phyloP scores from a whole-genome alignment of 306 rosid genomes.

The Luffa aegyptiaca region DNA sequence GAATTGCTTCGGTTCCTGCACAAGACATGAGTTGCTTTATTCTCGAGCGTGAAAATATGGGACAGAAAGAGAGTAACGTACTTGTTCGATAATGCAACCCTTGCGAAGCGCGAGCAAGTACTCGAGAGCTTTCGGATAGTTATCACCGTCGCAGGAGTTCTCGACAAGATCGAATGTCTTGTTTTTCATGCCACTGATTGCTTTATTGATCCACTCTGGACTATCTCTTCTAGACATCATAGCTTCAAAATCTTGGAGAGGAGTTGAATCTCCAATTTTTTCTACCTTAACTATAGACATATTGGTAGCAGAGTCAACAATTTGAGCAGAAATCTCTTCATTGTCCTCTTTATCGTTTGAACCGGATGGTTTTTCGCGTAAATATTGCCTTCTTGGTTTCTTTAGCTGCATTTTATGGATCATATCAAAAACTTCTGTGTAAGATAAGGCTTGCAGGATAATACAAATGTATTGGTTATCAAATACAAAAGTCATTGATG shows the following conservation, averaged over 20 bases:
- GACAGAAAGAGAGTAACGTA: conserved; percentile 18
- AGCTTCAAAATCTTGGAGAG: conserved; percentile 77
- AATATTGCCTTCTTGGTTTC: conserved; percentile 34
- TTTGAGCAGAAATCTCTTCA: conserved; percentile 29
- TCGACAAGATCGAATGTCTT: conserved; percentile 53
- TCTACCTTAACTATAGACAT: conserved; percentile 36
- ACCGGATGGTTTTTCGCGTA: conserved; percentile 28
- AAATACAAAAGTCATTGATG: too few species aligned
- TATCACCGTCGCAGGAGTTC: conserved; percentile 62
- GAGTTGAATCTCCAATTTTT: conserved; percentile 52
- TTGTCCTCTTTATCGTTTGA: conserved; percentile 27
- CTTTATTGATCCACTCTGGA: conserved; percentile 66
- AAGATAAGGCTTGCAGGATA: not conserved
- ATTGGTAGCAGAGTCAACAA: conserved; percentile 17
- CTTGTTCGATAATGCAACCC: conserved; percentile 82
- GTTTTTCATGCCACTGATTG: conserved; percentile 51
- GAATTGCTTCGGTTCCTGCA: conserved; percentile 86
- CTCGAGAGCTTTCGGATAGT: conserved; percentile 48
- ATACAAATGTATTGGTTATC: not conserved
- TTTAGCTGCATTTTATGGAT: conserved; percentile 35
- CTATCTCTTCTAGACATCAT: conserved; percentile 62
- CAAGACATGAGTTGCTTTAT: not conserved
- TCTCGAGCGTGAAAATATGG: not conserved
- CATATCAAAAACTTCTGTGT: conserved; percentile 6
- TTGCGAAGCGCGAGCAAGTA: conserved; percentile 65